These are phyloP conservation scores for Lachnellula occidentalis DNA, from an alignment of 2,329 filamentous ascomycete genomes.

Conservation along the genomic window DNA sequence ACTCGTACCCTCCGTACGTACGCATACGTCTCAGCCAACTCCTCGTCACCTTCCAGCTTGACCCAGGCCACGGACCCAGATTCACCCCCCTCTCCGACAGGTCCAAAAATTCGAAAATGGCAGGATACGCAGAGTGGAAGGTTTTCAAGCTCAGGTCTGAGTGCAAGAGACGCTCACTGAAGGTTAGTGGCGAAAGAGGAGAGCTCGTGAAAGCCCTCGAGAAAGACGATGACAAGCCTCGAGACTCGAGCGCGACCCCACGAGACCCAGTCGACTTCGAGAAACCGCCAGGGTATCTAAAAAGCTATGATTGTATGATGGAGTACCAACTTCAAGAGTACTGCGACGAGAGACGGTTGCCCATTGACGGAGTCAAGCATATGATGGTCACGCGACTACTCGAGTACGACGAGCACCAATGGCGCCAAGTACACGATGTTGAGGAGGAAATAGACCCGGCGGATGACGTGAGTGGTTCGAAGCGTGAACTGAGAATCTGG, in stretches of 20 bases:
- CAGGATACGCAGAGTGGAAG: background rate
- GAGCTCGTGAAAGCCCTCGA: background rate
- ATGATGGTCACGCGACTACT: background rate
- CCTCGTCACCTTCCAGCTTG: too few species aligned
- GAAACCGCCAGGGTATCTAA: background rate
- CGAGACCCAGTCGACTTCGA: background rate
- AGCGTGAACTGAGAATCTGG: too few species aligned
- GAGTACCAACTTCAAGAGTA: background rate
- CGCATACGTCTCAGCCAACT: too few species aligned
- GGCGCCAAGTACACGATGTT: too few species aligned
- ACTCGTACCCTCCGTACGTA: too few species aligned
- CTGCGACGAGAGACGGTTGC: background rate
- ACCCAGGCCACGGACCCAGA: too few species aligned
- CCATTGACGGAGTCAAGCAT: background rate
- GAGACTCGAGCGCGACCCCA: background rate
- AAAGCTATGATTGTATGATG: background rate
- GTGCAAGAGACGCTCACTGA: background rate
- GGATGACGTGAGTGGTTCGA: too few species aligned
- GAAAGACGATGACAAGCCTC: background rate
- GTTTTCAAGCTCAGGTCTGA: background rate
- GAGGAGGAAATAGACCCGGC: too few species aligned
- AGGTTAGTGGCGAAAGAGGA: background rate
- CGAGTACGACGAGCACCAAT: background rate
- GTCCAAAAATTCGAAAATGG: background rate
- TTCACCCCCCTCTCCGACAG: too few species aligned